Evolutionary conservation across 305 asterid genomes (phyloP), one percentile per base, ranked within the genome.

Genomic region (Fraxinus greggii): DNA sequence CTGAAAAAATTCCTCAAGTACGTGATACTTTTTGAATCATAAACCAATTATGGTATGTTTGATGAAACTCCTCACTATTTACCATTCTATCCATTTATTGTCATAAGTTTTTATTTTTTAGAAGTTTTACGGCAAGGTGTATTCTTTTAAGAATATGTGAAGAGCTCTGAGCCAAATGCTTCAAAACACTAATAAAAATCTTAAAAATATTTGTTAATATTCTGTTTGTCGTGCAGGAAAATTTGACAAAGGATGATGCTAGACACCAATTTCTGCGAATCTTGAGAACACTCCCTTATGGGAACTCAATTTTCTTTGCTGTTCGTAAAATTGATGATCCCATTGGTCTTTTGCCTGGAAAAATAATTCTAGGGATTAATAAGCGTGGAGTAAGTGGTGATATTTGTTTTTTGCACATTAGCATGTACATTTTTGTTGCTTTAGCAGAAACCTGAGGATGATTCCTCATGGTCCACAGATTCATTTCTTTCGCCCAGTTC

Each of bases 241-340:
- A 94, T 79, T 87, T 96, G 90, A 90, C 98, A 33, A 96, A 94
- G 87, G 99, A 96, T 90, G 99, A 96, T 85, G 99, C 99, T 78
- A 88, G 97, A 42, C 98, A 94, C 79, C 98, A 94, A 72, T 96
- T 94, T 85, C 82, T 94, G 89, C 92, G 98, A 79, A 94, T 94
- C 83, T 83, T 94, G 87, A 90, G 95, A 84, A 94, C 97, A n/a
- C 97, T 96, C 83, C 97, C 99, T 48, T 96, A 94, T 87, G 99
- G 98, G 83, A 93, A 94, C 89, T 94, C 98, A 21, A 97, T 96
- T 83, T 96, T 96, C 87, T 96, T 96, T 88, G 90, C 94, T 59
- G 99, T 96, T 72, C 98, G 98, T 61, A 96, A 96, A 90, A 94
- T 94, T 88, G 98, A 96, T 86, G 99, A 96, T 89, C 98, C 98